Percentiles rank a stretch among this genome's conserved stretches.
phyloP scores from a whole-genome alignment of 371 early-diverging fungal species.

The Funneliformis caledonium region DNA sequence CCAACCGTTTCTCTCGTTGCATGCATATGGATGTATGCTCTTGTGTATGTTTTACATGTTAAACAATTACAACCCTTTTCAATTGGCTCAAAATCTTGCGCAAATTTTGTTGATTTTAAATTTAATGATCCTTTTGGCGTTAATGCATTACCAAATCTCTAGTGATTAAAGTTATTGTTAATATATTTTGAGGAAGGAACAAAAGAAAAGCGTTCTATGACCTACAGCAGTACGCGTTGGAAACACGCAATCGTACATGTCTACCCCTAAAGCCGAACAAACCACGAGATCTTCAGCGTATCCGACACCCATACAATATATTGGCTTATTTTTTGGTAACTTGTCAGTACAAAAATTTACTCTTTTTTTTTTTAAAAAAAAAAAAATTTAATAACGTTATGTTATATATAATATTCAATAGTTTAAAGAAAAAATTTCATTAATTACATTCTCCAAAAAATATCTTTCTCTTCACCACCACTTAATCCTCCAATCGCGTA shows the following conservation, averaged over 20 bases:
- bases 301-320: conserved; percentile 98
- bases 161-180: neutral
- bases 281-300: conserved; percentile 95
- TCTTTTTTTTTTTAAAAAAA: conserved; percentile 48
- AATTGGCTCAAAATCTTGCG: conserved; percentile 75
- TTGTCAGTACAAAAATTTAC: conserved; percentile 84
- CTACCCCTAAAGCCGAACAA: conserved; percentile 92
- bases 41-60: conserved; percentile 84
- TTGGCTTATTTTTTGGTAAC: conserved; percentile 85
- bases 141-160: conserved; percentile 93
- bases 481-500: conserved; percentile 95
- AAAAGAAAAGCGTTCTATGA: conserved; percentile 4
- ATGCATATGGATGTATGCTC: conserved; percentile 77
- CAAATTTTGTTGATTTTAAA: conserved; percentile 67
- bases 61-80: conserved; percentile 86
- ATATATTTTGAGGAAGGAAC: neutral
- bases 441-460: conserved; percentile 83
- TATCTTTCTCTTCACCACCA: conserved; percentile 95
- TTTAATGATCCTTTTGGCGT: conserved; percentile 79
- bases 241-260: conserved; percentile 98
- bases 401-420: neutral
- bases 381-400: neutral
- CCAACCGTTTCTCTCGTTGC: conserved; percentile 89
- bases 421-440: neutral
- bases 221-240: conserved; percentile 93